Evolutionary conservation across 805 yeast species (phyloP), one percentile per base, ranked within the genome.

Genomic region (Wickerhamiella alocasiicola): DNA sequence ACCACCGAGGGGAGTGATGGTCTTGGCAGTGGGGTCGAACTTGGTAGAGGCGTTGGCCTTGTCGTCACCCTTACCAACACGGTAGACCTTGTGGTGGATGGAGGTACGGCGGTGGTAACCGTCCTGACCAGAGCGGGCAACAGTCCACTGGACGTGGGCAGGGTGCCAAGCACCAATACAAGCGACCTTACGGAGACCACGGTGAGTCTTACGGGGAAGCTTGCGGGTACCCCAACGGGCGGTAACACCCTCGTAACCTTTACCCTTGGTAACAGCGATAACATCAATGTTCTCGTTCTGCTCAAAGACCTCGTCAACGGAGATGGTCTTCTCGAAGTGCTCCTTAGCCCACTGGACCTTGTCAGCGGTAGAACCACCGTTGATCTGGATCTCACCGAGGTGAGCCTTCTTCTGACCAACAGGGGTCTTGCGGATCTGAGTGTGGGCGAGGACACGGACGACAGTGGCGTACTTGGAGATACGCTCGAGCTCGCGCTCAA

Each of bases 141-240:
- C 99, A 65, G 97, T 83, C 94, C 94, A 88, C 72, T 78, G 74
- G 68, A 91, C 99, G 78, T 85, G 95, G 76, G 95, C 80, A 71
- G 99, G 99, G 77, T 91, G 98, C 99, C 99, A 91, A 67, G 99
- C 96, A 80, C 99, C 99, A 65, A 91, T 91, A 84, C 99, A 91
- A 66, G 98, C 99, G 73, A 91, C 99, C 84, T 91, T 91, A 81
- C 99, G 85, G 69, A 88, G 76, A 88, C 99, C 99, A 82, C 97
- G 87, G 74, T 91, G 99, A 70, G 99, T 91, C 94, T 91, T 91
- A 78, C 99, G 85, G 74, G 99, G 98, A 61, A 91, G 77, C 79
- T 81, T 87, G 87, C 87, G 93, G 81, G 98, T 91, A 69, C 99
- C 99, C 97, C 97, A 91, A 83, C 99, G 84, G 85, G 87, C 95